phyloP scores from a whole-genome alignment of 805 yeast genomes.

The Lachancea dasiensis region DNA sequence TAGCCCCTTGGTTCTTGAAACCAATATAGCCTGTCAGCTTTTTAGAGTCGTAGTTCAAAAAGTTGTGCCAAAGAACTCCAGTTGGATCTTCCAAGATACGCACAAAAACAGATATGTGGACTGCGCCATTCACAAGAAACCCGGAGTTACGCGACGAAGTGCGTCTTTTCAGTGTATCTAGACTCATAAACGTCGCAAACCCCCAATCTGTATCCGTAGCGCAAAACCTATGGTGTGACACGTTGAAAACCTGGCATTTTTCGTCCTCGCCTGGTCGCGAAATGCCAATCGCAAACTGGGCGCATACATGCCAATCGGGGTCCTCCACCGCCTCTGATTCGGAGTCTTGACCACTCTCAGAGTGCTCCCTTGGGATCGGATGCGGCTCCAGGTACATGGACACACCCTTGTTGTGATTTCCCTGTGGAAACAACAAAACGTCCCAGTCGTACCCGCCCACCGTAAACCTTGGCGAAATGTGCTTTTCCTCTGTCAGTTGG shows the following conservation, averaged over 20 bases:
- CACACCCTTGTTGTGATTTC: slow-evolving; percentile 52
- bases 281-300: slow-evolving; percentile 77
- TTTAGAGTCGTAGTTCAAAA: slow-evolving; percentile 78
- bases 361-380: too few relatives aligned
- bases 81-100: slow-evolving; percentile 81
- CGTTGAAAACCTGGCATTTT: slow-evolving; percentile 48
- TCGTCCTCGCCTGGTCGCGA: slow-evolving; percentile 73
- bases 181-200: slow-evolving; percentile 67
- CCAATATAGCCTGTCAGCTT: slow-evolving; percentile 88
- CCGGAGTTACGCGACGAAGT: slow-evolving; percentile 35
- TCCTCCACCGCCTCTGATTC: slow-evolving; percentile 28
- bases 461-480: slow-evolving; percentile 40
- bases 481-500: slow-evolving; percentile 35
- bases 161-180: slow-evolving; percentile 41
- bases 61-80: slow-evolving; percentile 91
- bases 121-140: slow-evolving; percentile 44
- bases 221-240: slow-evolving; percentile 74
- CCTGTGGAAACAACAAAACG: slow-evolving; percentile 70
- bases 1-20: slow-evolving; percentile 93
- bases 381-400: slow-evolving; percentile 81
- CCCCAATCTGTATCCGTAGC: slow-evolving; percentile 92
- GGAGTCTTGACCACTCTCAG: slow-evolving; percentile 26
- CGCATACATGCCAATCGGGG: slow-evolving; percentile 80
- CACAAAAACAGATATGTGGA: slow-evolving; percentile 73
- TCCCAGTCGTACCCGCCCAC: slow-evolving; percentile 66